These are phyloP conservation scores for Phytophthora foliorum DNA, from an alignment of 352 stramenopile species.

Conservation along the genomic window DNA sequence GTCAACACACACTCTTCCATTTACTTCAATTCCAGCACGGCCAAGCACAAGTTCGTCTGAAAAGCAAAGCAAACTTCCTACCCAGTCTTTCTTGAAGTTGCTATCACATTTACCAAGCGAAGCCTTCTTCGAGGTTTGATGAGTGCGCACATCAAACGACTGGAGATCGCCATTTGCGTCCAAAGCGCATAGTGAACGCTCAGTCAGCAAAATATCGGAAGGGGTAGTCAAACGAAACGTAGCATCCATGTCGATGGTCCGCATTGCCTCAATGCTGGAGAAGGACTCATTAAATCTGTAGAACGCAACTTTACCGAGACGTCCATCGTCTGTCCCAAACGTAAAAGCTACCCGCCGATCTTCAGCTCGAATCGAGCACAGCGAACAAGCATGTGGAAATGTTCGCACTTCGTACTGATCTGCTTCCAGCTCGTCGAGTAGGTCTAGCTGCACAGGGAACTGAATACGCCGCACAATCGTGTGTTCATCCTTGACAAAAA, in stretches of 20 bases:
- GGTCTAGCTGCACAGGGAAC: neutral
- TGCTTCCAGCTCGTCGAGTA: neutral
- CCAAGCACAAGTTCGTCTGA: slow-evolving; percentile 35
- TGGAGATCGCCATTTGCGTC: slow-evolving; percentile 27
- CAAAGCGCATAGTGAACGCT: slow-evolving; percentile 25
- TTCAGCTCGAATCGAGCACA: slow-evolving; percentile 27
- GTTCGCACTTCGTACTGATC: slow-evolving; percentile 4
- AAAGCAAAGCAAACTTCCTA: slow-evolving; percentile 22
- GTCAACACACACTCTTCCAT: neutral
- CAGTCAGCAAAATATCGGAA: slow-evolving; percentile 29
- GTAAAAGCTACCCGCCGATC: slow-evolving; percentile 30
- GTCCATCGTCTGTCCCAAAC: neutral
- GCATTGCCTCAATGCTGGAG: slow-evolving; percentile 17
- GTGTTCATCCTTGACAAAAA: slow-evolving; percentile 15
- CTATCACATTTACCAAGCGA: neutral
- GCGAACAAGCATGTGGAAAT: slow-evolving; percentile 1
- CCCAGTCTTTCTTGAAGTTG: slow-evolving; percentile 10
- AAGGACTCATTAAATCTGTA: slow-evolving; percentile 37
- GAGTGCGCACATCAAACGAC: slow-evolving; percentile 32
- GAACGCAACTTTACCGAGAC: slow-evolving; percentile 21
- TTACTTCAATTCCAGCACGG: neutral
- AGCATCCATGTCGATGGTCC: slow-evolving; percentile 15
- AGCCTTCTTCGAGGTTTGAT: slow-evolving; percentile 30
- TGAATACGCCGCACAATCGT: slow-evolving; percentile 25
- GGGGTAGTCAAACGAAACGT: slow-evolving; percentile 15